Evolutionary conservation across 169 alveolate genomes (phyloP).

Genomic region (Plasmodium blacklocki): DNA sequence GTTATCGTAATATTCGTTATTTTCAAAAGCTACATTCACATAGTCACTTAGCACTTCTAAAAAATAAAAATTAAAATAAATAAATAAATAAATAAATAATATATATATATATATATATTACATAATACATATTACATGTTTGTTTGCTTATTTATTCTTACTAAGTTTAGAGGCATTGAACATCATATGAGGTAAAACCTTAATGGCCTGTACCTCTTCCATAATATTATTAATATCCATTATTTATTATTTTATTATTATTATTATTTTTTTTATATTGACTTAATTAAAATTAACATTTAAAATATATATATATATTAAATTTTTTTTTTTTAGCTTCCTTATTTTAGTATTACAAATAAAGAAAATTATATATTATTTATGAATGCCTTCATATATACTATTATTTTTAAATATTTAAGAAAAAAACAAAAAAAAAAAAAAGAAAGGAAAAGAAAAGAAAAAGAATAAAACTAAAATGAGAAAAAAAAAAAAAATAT

Average conservation of each 20-base stretch:
- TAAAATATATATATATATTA: not conserved
- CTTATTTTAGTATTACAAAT: no score
- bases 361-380: no score
- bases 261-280: constrained; percentile 7
- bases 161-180: constrained; percentile 69
- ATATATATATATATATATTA: not conserved
- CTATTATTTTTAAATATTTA: no score
- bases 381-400: no score
- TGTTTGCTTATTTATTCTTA: not conserved
- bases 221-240: constrained; percentile 49
- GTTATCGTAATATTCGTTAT: constrained; percentile 65
- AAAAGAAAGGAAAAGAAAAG: no score
- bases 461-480: no score
- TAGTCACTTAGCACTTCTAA: constrained; percentile 60
- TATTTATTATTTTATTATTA: not conserved
- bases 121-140: not conserved
- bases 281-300: not conserved
- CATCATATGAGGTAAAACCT: constrained; percentile 74
- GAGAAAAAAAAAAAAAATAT: no score
- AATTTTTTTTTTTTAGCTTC: not conserved
- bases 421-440: no score
- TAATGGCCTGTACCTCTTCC: constrained; percentile 72
- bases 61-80: not conserved
- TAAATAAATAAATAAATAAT: not conserved
- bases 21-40: constrained; percentile 63